Evolutionary conservation across 78 protist genomes (phyloP), one percentile per base, ranked within the genome.

Genomic region (Dictyostelium capitatum): DNA sequence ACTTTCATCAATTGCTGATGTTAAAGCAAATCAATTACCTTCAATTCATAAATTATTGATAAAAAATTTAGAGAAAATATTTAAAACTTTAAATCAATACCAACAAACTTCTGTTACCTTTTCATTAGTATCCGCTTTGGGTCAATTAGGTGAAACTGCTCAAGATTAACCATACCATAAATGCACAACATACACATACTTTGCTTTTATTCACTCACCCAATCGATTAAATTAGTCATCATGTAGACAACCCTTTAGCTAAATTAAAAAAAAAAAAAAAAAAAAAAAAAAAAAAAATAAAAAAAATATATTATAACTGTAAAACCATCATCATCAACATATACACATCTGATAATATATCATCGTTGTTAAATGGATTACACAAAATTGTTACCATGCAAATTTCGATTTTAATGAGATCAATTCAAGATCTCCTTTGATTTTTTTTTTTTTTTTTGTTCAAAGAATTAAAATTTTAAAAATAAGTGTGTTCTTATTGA

Each of bases 61-160:
- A 47, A 87, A 87, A 80, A 87, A 87, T 37, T 48, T 87, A 20
- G 93, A 87, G 69, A 87, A 87, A 73, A 87, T 87, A 28, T 87
- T 87, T 70, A 87, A 87, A 62, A 87, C 93, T 20, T 74, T 87
- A 19, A 37, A 43, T 51, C 93, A 87, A 64, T 87, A 87, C 11
- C 79, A 87, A 75, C 93, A 87, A 77, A 82, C 69, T 48, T 32
- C 82, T 46, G 81, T 72, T 9, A 84, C 92, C 14, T 84, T 84
- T 62, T 80, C 78, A 84, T 75, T 84, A 17, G 92, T 84, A 0
- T 20, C 77, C 28, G 80, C 92, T 23, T n/a, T 84, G 2, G 92
- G 92, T 75, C 53, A 79, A 84, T 14, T 84, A 11, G 92, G 92
- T 59, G 92, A 84, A 48, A 20, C 32, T 50, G 10, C 14, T 11